Evolutionary conservation across 495 filamentous ascomycete genomes (phyloP).

Genomic region (Xanthoparmelia taractica): DNA sequence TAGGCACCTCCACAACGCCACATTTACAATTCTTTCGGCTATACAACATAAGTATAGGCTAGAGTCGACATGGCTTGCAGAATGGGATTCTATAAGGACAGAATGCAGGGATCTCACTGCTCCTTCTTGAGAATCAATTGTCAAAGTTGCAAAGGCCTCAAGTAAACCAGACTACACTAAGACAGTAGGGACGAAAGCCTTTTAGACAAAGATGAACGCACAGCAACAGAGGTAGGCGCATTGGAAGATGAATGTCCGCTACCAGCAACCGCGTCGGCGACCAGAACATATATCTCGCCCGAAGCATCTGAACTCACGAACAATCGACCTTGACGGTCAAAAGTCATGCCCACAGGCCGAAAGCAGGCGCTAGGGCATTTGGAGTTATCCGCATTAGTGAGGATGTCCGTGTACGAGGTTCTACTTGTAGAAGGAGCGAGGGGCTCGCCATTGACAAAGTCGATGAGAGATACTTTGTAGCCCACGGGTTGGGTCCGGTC

Average conservation of each 20-base stretch:
- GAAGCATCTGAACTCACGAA: constrained; percentile 51
- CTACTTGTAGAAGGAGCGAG: constrained; percentile 33
- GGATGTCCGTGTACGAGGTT: constrained; percentile 39
- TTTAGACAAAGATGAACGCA: not conserved
- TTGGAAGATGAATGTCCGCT: not conserved
- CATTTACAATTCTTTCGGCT: too few relatives aligned
- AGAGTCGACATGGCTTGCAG: too few relatives aligned
- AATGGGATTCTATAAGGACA: too few relatives aligned
- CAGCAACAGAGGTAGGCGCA: not conserved
- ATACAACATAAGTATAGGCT: too few relatives aligned
- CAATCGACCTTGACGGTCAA: constrained; percentile 41
- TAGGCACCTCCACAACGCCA: too few relatives aligned
- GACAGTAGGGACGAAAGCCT: not conserved
- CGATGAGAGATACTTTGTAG: constrained; percentile 47
- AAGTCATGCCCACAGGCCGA: constrained; percentile 47
- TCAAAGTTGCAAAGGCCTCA: not conserved
- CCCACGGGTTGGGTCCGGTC: constrained; percentile 46
- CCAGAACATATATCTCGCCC: constrained; percentile 51
- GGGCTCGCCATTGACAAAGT: constrained; percentile 40
- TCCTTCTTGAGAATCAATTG: not conserved
- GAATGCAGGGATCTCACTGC: too few relatives aligned
- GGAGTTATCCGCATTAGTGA: constrained; percentile 40
- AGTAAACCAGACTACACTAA: not conserved
- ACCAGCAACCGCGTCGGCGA: constrained; percentile 11
- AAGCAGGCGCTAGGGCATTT: constrained; percentile 46